A percentile compares a stretch with the other conserved stretches of the same genome.
phyloP scores from a whole-genome alignment of 176 grass and related monocot genomes.

The Bothriochloa decipiens region DNA sequence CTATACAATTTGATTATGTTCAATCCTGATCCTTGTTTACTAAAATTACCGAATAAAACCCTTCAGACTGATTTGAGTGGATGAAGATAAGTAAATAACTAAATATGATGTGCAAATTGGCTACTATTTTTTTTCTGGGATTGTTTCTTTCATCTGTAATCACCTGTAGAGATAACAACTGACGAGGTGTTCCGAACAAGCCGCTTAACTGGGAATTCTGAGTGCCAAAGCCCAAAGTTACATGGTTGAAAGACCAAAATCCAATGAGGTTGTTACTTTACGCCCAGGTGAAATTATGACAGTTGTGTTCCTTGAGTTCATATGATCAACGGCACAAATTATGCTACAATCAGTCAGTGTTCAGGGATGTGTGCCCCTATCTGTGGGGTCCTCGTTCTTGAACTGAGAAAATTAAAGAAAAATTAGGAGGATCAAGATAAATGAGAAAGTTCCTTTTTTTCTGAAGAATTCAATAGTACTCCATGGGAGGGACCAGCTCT shows the following conservation, averaged over 20 bases:
- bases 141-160: not conserved
- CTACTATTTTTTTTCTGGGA: not conserved
- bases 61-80: not conserved
- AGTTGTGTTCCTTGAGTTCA: not conserved
- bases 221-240: slow-evolving; percentile 7
- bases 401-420: slow-evolving; percentile 1
- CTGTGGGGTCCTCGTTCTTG: not conserved
- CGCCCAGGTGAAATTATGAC: not conserved
- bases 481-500: slow-evolving; percentile 42
- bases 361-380: not conserved
- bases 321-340: not conserved
- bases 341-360: not conserved
- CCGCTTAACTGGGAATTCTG: slow-evolving; percentile 9
- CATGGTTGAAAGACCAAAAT: slow-evolving; percentile 18
- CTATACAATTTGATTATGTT: not conserved
- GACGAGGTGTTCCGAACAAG: slow-evolving; percentile 10
- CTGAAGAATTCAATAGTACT: not conserved
- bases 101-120: not conserved
- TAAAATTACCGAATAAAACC: not conserved
- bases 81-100: not conserved
- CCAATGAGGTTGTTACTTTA: slow-evolving; percentile 7
- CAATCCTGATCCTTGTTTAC: not conserved
- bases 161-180: not conserved
- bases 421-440: slow-evolving; percentile 35
- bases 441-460: not conserved